Base-by-base conservation (phyloP, 2,329 filamentous ascomycete species). In the Pseudogymnoascus sp. region DNA sequence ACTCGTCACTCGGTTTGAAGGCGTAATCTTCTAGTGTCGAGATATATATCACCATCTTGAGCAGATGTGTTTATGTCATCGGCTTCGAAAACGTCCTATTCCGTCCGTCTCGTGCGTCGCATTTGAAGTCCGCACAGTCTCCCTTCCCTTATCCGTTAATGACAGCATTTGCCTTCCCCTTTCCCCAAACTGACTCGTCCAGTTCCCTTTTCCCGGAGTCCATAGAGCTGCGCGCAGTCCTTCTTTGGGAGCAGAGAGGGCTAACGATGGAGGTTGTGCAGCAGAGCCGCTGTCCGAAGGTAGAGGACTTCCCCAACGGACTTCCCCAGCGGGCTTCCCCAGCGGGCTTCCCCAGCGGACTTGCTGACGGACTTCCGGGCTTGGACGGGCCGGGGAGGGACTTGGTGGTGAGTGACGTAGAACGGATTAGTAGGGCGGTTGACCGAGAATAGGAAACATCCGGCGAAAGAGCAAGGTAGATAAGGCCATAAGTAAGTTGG, bases 41-140 rank as follows among this genome's bases (percentile, higher is more conserved):
- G 41, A 25, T 52, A 52, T 52, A 31, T 52, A 52, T 52, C 43
- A 31, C 43, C 23, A 52, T 52, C 43, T 31, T 52, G 43, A 49
- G 43, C 43, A 49, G 14, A 14, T 25, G 41, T 45, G 41, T 45
- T 49, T 49, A 14, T 49, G 43, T 49, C 43, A 52, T 52, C 43
- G 23, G 14, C 43, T 28, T 52, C 23, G 23, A 28, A 28, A 52
- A 52, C 14, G 14, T 52, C 43, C 23, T 7, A 3, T 52, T 52
- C 43, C 14, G 43, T 52, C 41, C 21, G 21, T 25, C 41, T 25
- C 25, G 14, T 40, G 11, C 38, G 38, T 41, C 16, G n/a, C 37
- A 41, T 41, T 8, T 52, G 14, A 52, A 52, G 7, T n/a, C 14
- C 41, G 21, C 12, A 52, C 43, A 25, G 41, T 52, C 43, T 52